A percentile compares a stretch with the other conserved stretches of the same genome.
These are phyloP conservation scores for Stentor roeselii DNA, from an alignment of 73 alveolate species.

Conservation along the genomic window DNA sequence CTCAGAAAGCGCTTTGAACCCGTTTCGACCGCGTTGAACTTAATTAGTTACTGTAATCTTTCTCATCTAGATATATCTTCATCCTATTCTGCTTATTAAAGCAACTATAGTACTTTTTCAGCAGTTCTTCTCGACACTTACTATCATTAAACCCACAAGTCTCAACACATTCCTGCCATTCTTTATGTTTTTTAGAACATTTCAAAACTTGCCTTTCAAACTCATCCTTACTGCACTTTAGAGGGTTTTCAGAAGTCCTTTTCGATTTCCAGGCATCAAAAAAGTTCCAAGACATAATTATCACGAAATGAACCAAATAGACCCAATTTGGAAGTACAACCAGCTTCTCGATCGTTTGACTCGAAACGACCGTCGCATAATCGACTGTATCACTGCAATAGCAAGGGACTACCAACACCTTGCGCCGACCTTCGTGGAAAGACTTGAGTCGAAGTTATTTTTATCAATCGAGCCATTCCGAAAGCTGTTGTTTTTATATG, in stretches of 20 bases:
- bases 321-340: constrained; percentile 22
- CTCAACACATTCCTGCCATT: background rate
- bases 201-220: background rate
- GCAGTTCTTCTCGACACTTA: background rate
- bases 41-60: too few species aligned
- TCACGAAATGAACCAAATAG: background rate
- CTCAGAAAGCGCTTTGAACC: too few species aligned
- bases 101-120: constrained; percentile 7
- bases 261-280: constrained; percentile 21
- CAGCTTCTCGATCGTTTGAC: constrained; percentile 1
- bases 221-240: background rate
- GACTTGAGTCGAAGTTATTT: background rate
- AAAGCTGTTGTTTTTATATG: background rate
- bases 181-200: background rate
- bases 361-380: background rate
- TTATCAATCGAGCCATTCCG: constrained; percentile 14
- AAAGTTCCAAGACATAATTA: constrained; percentile 21
- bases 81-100: background rate
- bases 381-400: constrained; percentile 10
- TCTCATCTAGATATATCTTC: background rate
- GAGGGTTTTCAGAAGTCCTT: background rate
- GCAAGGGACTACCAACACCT: constrained; percentile 14
- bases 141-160: constrained; percentile 8
- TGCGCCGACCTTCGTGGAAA: background rate
- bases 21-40: too few species aligned